Base-by-base conservation (phyloP, 192 early-diverging fungal species). In the Gamsiella multidivaricata region DNA sequence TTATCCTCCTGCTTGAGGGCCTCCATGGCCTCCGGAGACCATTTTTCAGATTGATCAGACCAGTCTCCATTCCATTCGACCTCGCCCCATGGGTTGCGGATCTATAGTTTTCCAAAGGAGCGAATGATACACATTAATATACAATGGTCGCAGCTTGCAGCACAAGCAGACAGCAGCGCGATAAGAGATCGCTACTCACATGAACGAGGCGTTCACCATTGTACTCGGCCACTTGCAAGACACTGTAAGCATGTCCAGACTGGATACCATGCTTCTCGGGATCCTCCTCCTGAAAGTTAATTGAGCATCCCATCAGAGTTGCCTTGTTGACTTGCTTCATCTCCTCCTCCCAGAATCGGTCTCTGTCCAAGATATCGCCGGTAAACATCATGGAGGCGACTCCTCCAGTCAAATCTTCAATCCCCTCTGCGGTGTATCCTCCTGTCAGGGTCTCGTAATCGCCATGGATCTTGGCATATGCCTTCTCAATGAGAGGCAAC, bases 401-500 rank as follows among this genome's bases (percentile, higher is more conserved):
- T 14, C 87, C 86, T n/a, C 87, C 86, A 1, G 87, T 88, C 23
- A 88, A 46, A 65, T 88, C 86, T 53, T 88, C 86, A 39, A 88
- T 81, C 11, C 81, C 86, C 45, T 87, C 84, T 9, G 83, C 65
- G 6, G 73, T 75, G 23, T 43, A 64, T 11, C 85, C 83, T 32
- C 85, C 85, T 36, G 59, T 61, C 31, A 87, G 72, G n/a, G 46
- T 54, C 54, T 84, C 70, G 51, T 88, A 88, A 45, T 79, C 75
- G 18, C 83, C 81, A 82, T 88, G 84, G 26, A 84, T 80, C 67
- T 88, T 88, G 14, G 87, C 86, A 65, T 86, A 88, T 5, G 86
- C 87, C 51, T 88, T 88, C 62, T 88, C 87, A 58, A 88, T 69
- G 9, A 88, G 54, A n/a, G 86, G 86, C 41, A 86, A 49, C 87